A percentile compares a stretch with the other conserved stretches of the same genome.
Evolutionary conservation across 345 rosid species (phyloP).

Genomic region (Citrus inodora): DNA sequence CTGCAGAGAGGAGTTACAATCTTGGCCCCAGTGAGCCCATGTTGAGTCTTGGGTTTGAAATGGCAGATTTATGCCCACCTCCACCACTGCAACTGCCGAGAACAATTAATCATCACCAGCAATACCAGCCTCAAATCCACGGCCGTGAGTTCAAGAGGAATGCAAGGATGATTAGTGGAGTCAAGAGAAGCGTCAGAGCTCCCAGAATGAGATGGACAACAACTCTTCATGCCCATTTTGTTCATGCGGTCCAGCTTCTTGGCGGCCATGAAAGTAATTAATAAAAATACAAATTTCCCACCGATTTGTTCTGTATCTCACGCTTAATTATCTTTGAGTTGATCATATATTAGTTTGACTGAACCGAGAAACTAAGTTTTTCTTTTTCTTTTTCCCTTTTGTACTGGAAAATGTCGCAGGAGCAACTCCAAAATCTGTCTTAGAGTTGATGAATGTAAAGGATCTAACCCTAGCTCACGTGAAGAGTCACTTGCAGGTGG

Average conservation of each 20-base stretch:
- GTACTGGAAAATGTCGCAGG: slow-evolving; percentile 38
- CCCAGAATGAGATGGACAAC: slow-evolving; percentile 99
- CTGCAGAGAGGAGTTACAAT: slow-evolving; percentile 21
- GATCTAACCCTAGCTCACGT: slow-evolving; percentile 99
- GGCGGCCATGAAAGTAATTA: slow-evolving; percentile 92
- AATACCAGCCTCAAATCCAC: slow-evolving; percentile 61
- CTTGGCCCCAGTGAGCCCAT: slow-evolving; percentile 34
- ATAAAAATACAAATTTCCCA: background rate
- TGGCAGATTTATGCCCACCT: slow-evolving; percentile 29
- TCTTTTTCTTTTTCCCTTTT: background rate
- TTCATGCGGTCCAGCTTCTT: slow-evolving; percentile 95
- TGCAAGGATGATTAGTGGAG: slow-evolving; percentile 38
- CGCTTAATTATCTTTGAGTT: background rate
- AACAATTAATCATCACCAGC: slow-evolving; percentile 35
- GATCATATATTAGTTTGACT: background rate
- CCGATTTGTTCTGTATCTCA: background rate
- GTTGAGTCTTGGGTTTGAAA: slow-evolving; percentile 68
- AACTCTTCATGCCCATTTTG: slow-evolving; percentile 89
- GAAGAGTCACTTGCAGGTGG: slow-evolving; percentile 99
- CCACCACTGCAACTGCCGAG: slow-evolving; percentile 20
- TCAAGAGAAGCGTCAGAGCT: slow-evolving; percentile 72
- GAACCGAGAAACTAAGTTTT: background rate
- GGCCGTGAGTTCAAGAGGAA: slow-evolving; percentile 80
- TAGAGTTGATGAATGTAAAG: slow-evolving; percentile 98
- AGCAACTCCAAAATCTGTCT: slow-evolving; percentile 96